Evolutionary conservation across 2,329 filamentous ascomycete species (phyloP), one percentile per base, ranked within the genome.

Genomic region (Beauveria rudraprayagi): DNA sequence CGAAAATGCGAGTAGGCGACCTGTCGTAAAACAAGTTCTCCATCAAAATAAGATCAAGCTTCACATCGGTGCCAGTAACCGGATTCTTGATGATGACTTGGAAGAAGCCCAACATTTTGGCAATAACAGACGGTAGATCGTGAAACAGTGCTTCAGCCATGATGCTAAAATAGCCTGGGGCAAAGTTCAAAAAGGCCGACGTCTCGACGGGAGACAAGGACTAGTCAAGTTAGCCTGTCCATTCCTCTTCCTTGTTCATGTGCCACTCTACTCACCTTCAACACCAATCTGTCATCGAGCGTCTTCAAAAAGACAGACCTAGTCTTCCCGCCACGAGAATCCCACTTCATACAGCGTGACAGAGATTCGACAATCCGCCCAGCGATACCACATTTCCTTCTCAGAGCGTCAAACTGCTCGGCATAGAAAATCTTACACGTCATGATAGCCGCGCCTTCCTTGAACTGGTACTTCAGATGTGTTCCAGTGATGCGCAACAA

Each of bases 401-500:
- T 86, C 44, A 99, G 81, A 3, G 94, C 94, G 74, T 99, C 94
- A 67, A 99, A 99, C 65, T 97, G 94, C 72, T 97, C 94, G 0
- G 94, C 94, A 69, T 95, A 99, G 74, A 99, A 97, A 52, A 99
- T 94, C 75, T 99, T 99, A 79, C 95, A 97, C 55, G 93, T 88
- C 83, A 97, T 96, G 68, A 89, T 91, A 3, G 95, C 93, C n/a
- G 90, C 87, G 0, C 93, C 92, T 71, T 97, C 92, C 30, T 88
- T 88, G 75, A 97, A 99, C 63, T 96, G 91, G 71, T 97, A 99
- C 70, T 95, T 95, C 66, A 97, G 86, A 73, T 99, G 94, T 1
- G 91, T 96, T 43, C 93, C 92, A 0, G 91, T 95, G 34, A 88
- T 83, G 64, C 91, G 86, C 37, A 96, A 80, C 28, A 99, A 79